Percentiles rank a stretch among this genome's conserved stretches.
Conservation (phyloP, 2,329 filamentous ascomycete genomes). For the Ophiostoma himal-ulmi region DNA sequence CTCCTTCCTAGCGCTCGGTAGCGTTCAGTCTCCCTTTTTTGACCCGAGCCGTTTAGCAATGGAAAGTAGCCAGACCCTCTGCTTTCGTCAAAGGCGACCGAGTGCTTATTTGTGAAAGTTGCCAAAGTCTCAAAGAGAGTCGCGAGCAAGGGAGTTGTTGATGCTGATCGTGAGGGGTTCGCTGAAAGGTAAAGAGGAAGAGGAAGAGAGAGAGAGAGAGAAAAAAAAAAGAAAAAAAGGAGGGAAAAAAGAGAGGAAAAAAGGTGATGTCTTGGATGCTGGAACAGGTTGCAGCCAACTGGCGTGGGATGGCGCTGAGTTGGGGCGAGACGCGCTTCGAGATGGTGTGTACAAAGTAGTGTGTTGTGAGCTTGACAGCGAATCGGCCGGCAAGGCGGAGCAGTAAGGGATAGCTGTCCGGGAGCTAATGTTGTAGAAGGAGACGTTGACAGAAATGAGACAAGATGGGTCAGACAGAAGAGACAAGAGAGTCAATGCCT, state of each 20-base stretch:
- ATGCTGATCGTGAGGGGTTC: slow-evolving; percentile 4
- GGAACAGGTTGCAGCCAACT: not conserved
- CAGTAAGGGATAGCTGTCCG: not conserved
- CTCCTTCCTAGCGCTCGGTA: not conserved
- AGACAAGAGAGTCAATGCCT: not conserved
- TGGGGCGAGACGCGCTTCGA: slow-evolving; percentile 15
- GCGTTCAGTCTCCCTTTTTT: not conserved
- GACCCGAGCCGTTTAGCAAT: not conserved
- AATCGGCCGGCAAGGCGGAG: slow-evolving; percentile 13
- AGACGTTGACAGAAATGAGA: not conserved
- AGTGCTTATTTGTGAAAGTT: not conserved
- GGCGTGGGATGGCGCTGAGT: not conserved
- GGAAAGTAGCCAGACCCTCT: not conserved
- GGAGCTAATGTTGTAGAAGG: not conserved
- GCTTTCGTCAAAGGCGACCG: not conserved
- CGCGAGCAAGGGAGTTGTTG: not conserved
- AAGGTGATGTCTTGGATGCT: slow-evolving; percentile 4
- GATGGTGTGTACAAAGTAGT: not conserved
- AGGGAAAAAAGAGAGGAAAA: not conserved
- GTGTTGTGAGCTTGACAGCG: not conserved
- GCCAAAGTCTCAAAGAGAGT: not conserved
- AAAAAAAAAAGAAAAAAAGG: not conserved
- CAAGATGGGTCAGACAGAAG: not conserved
- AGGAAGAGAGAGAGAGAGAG: not conserved
- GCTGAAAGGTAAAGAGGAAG: not conserved